Conservation (phyloP, 345 rosid species). For the Pseudoturritis turrita region DNA sequence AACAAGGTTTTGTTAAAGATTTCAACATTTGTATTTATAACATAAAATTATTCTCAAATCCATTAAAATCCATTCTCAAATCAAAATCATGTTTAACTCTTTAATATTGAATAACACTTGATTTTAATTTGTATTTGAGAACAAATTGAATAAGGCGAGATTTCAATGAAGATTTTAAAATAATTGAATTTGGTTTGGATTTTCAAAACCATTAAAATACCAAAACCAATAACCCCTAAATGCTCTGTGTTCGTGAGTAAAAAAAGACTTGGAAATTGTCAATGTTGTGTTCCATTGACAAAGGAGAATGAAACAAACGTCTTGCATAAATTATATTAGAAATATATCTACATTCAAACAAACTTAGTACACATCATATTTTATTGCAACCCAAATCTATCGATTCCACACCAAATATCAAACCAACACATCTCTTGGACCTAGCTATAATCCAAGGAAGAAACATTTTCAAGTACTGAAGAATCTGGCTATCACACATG, state of each 20-base stretch:
- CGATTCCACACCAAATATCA: neutral
- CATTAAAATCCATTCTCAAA: no score
- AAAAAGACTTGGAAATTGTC: neutral
- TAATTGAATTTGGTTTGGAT: no score
- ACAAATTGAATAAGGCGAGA: no score
- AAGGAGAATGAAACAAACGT: neutral
- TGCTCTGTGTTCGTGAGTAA: conserved; percentile 3
- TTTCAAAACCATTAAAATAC: no score
- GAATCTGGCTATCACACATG: conserved; percentile 52
- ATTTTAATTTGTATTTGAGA: no score
- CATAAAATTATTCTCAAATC: no score
- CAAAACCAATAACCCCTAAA: no score
- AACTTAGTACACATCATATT: neutral
- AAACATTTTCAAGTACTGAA: conserved; percentile 39
- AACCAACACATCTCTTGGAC: neutral
- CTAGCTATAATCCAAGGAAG: neutral
- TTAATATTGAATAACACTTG: no score
- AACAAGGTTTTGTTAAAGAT: no score
- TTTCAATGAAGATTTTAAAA: no score
- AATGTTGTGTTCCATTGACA: neutral
- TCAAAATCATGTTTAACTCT: no score
- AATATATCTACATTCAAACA: neutral
- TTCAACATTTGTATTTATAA: no score
- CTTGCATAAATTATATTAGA: neutral
- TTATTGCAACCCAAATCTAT: conserved; percentile 2